Base-by-base conservation (phyloP, 2,329 filamentous ascomycete genomes). In the Phyllosticta capitalensis region DNA sequence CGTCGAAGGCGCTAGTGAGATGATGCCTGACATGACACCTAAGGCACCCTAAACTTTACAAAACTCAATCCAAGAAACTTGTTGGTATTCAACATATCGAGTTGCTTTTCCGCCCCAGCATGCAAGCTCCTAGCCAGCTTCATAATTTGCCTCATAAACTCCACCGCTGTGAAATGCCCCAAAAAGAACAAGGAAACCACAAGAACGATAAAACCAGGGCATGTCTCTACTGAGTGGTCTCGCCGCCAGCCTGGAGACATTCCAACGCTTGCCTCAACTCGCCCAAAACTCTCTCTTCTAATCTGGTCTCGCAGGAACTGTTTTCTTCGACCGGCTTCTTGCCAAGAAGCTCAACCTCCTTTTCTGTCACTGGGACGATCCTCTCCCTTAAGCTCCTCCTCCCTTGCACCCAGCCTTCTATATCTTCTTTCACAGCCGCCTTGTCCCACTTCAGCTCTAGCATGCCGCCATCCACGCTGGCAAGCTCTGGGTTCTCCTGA, bases 381-480 rank as follows among this genome's bases (percentile, higher is more conserved):
- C 88, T 80, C 64, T 90, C 86, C 56, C 86, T 81, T 59, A 96
- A 76, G 58, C 86, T 76, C 64, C 84, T 83, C 61, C 85, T 81
- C 57, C 85, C 85, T 26, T 83, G 81, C 38, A 96, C 75, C 80
- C 90, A 90, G 64, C 88, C 89, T 65, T 95, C 90, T 5, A 95
- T 83, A 66, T 94, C 90, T 69, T 95, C 92, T 64, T 87, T 81
- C 53, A 95, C 81, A 1, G 79, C 79, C 0, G 80, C 79, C 12
- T 82, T 79, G 68, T 96, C 90, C 86, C 90, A 95, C 56, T 83
- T 80, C 6, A 96, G 79, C 9, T 83, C 78, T 14, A 86, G 83
- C 1, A 96, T 85, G 22, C 90, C 86, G 14, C 74, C 74, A 5
- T 78, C 72, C 58, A 82, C 77, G 0, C 67, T 69, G 1, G 21